Conservation (phyloP, 2,329 filamentous ascomycete species). For the Penicillium hordei region DNA sequence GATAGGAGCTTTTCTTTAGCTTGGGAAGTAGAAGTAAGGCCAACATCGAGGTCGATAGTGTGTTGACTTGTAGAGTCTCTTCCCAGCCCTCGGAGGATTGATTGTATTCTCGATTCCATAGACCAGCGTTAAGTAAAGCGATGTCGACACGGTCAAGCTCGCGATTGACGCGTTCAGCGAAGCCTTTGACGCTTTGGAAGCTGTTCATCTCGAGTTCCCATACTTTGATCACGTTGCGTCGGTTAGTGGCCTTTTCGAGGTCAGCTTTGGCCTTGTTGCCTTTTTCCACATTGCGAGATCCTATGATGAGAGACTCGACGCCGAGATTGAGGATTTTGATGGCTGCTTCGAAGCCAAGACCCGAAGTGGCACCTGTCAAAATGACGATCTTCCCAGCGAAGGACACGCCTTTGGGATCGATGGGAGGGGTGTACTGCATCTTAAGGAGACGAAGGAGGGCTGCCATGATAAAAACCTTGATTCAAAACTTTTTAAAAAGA, state of each 20-base stretch:
- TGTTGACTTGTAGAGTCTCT: slow-evolving; percentile 58
- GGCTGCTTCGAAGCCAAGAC: slow-evolving; percentile 53
- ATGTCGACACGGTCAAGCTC: slow-evolving; percentile 46
- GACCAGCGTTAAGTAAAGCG: slow-evolving; percentile 49
- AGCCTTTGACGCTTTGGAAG: slow-evolving; percentile 47
- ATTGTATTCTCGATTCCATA: slow-evolving; percentile 41
- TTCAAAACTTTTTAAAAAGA: background rate
- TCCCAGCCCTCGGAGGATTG: slow-evolving; percentile 50
- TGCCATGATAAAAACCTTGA: slow-evolving; percentile 24
- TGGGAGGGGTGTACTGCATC: slow-evolving; percentile 36
- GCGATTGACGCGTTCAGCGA: slow-evolving; percentile 39
- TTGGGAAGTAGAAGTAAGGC: slow-evolving; percentile 54
- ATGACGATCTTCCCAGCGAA: slow-evolving; percentile 50
- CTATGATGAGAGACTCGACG: slow-evolving; percentile 48
- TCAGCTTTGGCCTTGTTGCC: slow-evolving; percentile 44
- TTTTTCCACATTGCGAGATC: slow-evolving; percentile 45
- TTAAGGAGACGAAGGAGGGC: slow-evolving; percentile 32
- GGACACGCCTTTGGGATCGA: slow-evolving; percentile 37
- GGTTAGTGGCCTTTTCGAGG: slow-evolving; percentile 37
- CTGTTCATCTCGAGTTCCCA: slow-evolving; percentile 50
- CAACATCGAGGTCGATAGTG: slow-evolving; percentile 57
- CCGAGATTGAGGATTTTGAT: slow-evolving; percentile 48
- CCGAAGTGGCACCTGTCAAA: slow-evolving; percentile 53
- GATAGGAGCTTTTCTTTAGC: slow-evolving; percentile 38
- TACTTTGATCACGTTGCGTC: slow-evolving; percentile 41